Base-by-base conservation (phyloP, 306 rosid species). In the Argentina anserina region DNA sequence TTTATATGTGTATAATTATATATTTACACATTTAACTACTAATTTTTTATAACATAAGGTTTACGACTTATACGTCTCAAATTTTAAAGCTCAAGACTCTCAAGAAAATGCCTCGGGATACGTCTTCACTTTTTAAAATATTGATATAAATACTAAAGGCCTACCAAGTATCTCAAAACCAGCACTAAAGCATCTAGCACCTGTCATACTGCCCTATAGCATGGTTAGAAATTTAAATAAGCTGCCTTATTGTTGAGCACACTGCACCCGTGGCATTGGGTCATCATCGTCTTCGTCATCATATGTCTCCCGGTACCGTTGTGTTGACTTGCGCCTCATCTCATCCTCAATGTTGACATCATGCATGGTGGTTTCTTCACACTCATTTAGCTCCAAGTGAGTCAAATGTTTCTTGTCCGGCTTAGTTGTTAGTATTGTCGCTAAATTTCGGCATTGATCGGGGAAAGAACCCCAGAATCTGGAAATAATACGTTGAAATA, bases 301-400 rank as follows among this genome's bases (percentile, higher is more conserved):
- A 42, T 86, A 86, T 28, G 88, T 83, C 77, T 85, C 95, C 0
- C 65, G 90, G 58, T 56, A 47, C 6, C 65, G 87, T 5, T 87
- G 87, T 41, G 75, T 90, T 81, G 75, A 82, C 83, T 80, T 90
- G 53, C 91, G 76, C 65, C 67, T 76, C 88, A 70, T 80, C 87
- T 90, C 93, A 58, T 86, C 88, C 76, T 80, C 84, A 1, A 82
- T 47, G 72, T 90, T 75, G 55, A 90, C 90, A 76, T 90, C 93
- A 76, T 83, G 92, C 80, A 90, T 7, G 55, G 86, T 90, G 73
- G 84, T 80, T 76, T 88, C 93, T 75, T 88, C 93, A 36, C 84
- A 90, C 21, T 83, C 84, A 71, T 88, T 90, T 62, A 87, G 80
- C 78, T 90, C 91, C 86, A 83, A 81, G 68, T 83, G 82, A 31